Conservation (phyloP, 2,329 filamentous ascomycete species). For the Claviceps citrina region DNA sequence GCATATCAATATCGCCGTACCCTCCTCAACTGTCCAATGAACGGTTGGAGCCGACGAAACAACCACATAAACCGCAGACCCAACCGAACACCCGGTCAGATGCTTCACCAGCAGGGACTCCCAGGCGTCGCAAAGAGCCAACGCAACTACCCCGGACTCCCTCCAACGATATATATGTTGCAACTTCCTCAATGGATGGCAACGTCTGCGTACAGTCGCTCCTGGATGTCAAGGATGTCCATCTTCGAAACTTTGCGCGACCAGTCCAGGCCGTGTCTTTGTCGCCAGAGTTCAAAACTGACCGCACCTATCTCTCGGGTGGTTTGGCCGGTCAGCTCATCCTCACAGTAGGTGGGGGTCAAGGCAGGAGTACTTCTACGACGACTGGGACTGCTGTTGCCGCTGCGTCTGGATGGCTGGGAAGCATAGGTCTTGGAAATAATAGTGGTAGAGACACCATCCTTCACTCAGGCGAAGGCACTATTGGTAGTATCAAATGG, state of each 20-base stretch:
- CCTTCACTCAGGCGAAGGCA: constrained; percentile 81
- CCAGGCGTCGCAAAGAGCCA: constrained; percentile 36
- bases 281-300: constrained; percentile 87
- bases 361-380: constrained; percentile 73
- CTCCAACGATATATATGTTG: constrained; percentile 85
- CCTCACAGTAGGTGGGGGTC: constrained; percentile 64
- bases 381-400: constrained; percentile 72
- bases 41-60: constrained; percentile 26
- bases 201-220: constrained; percentile 87
- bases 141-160: constrained; percentile 53
- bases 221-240: constrained; percentile 76
- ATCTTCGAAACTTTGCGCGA: constrained; percentile 80
- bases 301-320: constrained; percentile 79
- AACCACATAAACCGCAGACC: constrained; percentile 20
- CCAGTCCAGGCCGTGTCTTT: constrained; percentile 83
- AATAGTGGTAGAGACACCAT: constrained; percentile 74
- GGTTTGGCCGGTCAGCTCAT: constrained; percentile 79
- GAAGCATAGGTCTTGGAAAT: constrained; percentile 65
- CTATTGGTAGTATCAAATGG: constrained; percentile 87
- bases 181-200: constrained; percentile 86
- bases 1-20: constrained; percentile 78
- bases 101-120: constrained; percentile 32
- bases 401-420: constrained; percentile 78
- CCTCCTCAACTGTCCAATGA: constrained; percentile 39
- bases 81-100: constrained; percentile 19